Evolutionary conservation across 441 rosid genomes (phyloP), one percentile per base, ranked within the genome.

Genomic region (Pelargonium myrrhifolium): DNA sequence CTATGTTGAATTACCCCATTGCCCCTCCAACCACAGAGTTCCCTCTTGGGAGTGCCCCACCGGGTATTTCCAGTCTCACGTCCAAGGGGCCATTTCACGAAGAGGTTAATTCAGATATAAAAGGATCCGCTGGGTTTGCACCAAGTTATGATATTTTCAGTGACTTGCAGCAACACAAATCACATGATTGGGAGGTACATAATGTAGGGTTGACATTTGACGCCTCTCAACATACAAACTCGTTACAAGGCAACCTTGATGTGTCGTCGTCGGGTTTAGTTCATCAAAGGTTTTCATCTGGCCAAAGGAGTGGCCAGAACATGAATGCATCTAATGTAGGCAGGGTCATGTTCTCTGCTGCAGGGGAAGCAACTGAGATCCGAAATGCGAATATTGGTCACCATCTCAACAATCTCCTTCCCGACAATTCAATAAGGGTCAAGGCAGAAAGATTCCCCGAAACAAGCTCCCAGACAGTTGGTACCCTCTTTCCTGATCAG

Each of bases 171-270:
- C 91, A 88, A 75, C 80, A 78, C 58, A 89, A 80, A 56, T 60
- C 88, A 37, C 74, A 78, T 37, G 84, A 83, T 56, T 90, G 97
- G 98, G 93, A 87, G 73, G 71, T 83, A 28, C 86, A 79, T 66
- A 82, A 81, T 74, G 83, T 85, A 6, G 92, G 90, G 45, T 24
- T 87, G 78, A 64, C 76, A 4, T 89, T 76, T 65, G 81, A 76
- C 68, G 81, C 87, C 49, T n/a, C n/a, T n/a, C n/a, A n/a, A n/a
- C n/a, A n/a, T n/a, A n/a, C n/a, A n/a, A n/a, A n/a, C n/a, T n/a
- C n/a, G n/a, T 76, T 78, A 21, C 83, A 75, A 74, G 68, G 78
- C 68, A 83, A 68, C 65, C 72, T 76, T 20, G 82, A 76, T 65
- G 66, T 76, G 17, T 65, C 84, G 7, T 71, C 79, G 9, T 83